These are phyloP conservation scores for Sextonia rubra DNA, from an alignment of 164 flowering plant species.

Conservation along the genomic window DNA sequence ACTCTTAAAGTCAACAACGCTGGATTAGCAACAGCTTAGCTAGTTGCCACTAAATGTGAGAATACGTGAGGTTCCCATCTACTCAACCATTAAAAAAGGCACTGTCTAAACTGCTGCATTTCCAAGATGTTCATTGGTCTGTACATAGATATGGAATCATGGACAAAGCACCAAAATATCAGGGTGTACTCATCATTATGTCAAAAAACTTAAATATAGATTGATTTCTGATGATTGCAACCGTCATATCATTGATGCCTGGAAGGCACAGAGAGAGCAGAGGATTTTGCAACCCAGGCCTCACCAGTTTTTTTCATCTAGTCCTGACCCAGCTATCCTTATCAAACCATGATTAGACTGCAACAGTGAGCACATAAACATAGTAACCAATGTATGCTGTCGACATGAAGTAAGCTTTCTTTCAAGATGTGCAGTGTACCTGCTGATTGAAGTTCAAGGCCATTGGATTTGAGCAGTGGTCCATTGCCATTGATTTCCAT, in stretches of 20 bases:
- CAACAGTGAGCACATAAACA: neutral
- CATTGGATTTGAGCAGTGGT: slow-evolving; percentile 23
- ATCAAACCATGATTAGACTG: neutral
- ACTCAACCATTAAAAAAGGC: neutral
- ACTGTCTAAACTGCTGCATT: neutral
- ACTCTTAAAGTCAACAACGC: neutral
- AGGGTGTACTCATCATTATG: no score
- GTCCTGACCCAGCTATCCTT: neutral
- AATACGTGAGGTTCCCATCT: neutral
- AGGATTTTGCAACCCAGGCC: no score
- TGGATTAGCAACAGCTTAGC: neutral
- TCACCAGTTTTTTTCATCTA: neutral
- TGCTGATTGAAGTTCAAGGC: slow-evolving; percentile 11
- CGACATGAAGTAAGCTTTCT: neutral
- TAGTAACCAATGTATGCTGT: neutral
- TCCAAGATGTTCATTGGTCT: neutral
- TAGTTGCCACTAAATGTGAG: neutral
- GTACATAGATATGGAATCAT: no score
- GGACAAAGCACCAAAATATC: no score
- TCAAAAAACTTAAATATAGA: no score
- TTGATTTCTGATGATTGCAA: no score
- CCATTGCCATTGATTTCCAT: slow-evolving; percentile 30
- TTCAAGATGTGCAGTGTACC: slow-evolving; percentile 19
- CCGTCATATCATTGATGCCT: no score
- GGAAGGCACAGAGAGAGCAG: no score